Base-by-base conservation (phyloP, 2,329 filamentous ascomycete genomes). In the Laburnicola sp. region DNA sequence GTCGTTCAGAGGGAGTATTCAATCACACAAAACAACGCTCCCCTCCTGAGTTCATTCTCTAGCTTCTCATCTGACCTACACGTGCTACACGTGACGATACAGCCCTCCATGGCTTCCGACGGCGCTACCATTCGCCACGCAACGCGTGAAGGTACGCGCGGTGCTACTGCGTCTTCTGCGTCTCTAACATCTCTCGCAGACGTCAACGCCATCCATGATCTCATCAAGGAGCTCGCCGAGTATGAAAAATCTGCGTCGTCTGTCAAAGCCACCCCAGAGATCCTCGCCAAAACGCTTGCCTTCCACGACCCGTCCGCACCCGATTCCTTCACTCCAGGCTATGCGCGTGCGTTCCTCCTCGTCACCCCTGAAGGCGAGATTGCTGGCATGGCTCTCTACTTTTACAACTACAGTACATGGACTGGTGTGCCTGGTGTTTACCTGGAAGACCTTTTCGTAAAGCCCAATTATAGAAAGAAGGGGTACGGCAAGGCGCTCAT, bases 331-430 rank as follows among this genome's bases (percentile, higher is more conserved):
- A 71, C 71, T 58, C 73, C 81, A 5, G 86, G 82, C 44, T 89
- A 87, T 27, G 88, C 91, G 16, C 88, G 90, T 54, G 93, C 89
- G 43, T 79, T 95, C 30, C 77, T 94, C 47, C 75, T 93, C 48
- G 70, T 71, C 1, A 75, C 78, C 21, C 63, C 69, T 11, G 67
- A 70, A 27, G 69, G 63, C 37, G 64, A 71, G 28, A 68, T 83
- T 72, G 88, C 84, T 0, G 91, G 88, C 41, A 90, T 97, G 82
- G 91, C 91, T 1, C 75, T 97, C 35, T 97, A 91, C 76, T 97
- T 96, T 73, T 91, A 93, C 80, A 97, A 93, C 75, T 97, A 96
- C 76, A 91, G 86, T 67, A 97, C 93, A 0, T 97, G 94, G 94
- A 84, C 88, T 6, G 84, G 88, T n/a, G 83, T 83, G 39, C 85